Conservation (phyloP, 163 green algal species). For the Scenedesmus sp. region DNA sequence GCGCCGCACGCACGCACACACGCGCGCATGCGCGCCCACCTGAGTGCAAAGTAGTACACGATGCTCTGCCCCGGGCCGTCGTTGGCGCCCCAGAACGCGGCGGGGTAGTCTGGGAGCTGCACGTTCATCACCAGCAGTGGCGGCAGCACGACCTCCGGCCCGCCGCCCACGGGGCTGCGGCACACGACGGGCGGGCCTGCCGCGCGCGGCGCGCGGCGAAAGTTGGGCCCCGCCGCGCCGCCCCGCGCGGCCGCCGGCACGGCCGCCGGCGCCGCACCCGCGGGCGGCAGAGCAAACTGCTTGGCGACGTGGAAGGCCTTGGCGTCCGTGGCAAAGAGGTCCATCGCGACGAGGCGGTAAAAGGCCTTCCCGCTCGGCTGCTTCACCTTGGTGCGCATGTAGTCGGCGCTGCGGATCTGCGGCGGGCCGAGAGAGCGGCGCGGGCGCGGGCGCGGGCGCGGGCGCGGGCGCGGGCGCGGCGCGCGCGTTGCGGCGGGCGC, state of each 20-base stretch:
- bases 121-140: slow-evolving; percentile 89
- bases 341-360: slow-evolving; percentile 66
- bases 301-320: slow-evolving; percentile 53
- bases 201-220: background rate
- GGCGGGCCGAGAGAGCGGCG: background rate
- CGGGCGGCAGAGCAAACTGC: slow-evolving; percentile 47
- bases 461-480: too few relatives aligned
- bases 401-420: slow-evolving; percentile 59
- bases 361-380: slow-evolving; percentile 58
- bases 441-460: background rate
- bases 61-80: slow-evolving; percentile 80
- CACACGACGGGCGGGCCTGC: slow-evolving; percentile 40
- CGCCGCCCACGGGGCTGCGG: background rate
- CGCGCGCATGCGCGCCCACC: too few relatives aligned
- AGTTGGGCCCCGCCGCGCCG: too few relatives aligned
- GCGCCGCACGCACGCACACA: too few relatives aligned
- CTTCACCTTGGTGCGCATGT: slow-evolving; percentile 80
- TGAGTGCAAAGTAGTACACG: slow-evolving; percentile 85
- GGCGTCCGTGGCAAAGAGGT: slow-evolving; percentile 53
- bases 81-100: slow-evolving; percentile 64
- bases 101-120: slow-evolving; percentile 81
- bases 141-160: slow-evolving; percentile 62
- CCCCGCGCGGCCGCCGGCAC: too few relatives aligned
- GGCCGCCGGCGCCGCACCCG: background rate
- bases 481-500: too few relatives aligned